Conservation (phyloP, 305 asterid genomes). For the Nicotiana rustica region DNA sequence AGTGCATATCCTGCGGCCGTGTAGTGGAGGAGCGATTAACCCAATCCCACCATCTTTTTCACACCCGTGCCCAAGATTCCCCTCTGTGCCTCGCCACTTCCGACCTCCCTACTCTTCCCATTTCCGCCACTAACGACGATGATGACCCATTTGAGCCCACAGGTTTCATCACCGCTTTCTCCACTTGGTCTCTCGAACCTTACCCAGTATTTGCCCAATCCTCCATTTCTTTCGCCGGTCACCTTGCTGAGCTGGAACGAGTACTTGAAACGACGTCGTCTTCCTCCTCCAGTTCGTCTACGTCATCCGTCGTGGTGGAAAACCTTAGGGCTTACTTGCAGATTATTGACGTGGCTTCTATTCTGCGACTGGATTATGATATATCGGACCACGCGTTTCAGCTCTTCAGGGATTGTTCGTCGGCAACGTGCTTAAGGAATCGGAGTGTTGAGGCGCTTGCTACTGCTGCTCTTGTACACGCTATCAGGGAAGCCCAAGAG, state of each 20-base stretch:
- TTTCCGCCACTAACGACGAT: conserved; percentile 50
- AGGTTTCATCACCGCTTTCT: conserved; percentile 91
- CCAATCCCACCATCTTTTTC: conserved; percentile 94
- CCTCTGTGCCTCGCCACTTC: conserved; percentile 94
- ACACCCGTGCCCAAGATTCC: conserved; percentile 87
- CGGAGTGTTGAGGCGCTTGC: conserved; percentile 97
- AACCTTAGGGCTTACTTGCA: conserved; percentile 94
- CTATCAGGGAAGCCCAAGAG: conserved; percentile 96
- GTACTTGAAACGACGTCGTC: conserved; percentile 87
- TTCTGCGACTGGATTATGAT: conserved; percentile 78
- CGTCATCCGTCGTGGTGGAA: conserved; percentile 87
- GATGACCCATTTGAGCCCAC: conserved; percentile 94
- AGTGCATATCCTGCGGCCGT: conserved; percentile 89
- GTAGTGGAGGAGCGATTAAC: conserved; percentile 85
- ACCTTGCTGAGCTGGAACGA: conserved; percentile 89
- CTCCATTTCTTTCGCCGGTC: conserved; percentile 82
- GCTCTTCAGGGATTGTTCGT: conserved; percentile 92
- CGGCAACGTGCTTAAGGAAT: conserved; percentile 94
- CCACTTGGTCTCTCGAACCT: conserved; percentile 97
- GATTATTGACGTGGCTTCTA: conserved; percentile 93
- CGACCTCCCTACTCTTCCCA: conserved; percentile 74
- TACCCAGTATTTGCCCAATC: conserved; percentile 83
- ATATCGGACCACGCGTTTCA: conserved; percentile 96
- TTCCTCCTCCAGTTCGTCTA: conserved; percentile 56
- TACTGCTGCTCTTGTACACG: conserved; percentile 95